Conservation (phyloP, 768 basidiomycete genomes). For the Lactifluus subvellereus region DNA sequence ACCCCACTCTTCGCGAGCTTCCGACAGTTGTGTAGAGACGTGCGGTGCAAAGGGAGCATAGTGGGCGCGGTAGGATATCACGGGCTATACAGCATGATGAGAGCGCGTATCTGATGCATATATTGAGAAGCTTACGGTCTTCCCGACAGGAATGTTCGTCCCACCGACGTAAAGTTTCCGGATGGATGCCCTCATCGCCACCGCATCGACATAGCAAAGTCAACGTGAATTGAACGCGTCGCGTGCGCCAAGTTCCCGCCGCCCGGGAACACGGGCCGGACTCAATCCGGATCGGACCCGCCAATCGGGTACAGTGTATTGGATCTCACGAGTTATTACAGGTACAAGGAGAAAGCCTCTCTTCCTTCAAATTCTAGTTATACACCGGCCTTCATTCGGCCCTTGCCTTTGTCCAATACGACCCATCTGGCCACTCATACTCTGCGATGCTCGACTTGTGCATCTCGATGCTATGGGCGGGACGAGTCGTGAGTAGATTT, state of each 20-base stretch:
- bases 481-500: not conserved
- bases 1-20: constrained; percentile 13
- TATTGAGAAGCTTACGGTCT: not conserved
- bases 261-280: no score
- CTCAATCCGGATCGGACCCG: no score
- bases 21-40: not conserved
- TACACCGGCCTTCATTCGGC: not conserved
- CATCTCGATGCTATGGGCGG: constrained; percentile 73
- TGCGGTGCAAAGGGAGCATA: constrained; percentile 16
- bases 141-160: not conserved
- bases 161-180: not conserved
- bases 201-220: no score
- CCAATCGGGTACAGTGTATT: not conserved
- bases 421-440: constrained; percentile 81
- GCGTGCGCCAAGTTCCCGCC: no score
- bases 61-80: constrained; percentile 5
- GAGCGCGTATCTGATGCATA: not conserved
- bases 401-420: constrained; percentile 57
- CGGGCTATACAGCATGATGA: not conserved
- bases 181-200: constrained; percentile 5
- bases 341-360: not conserved
- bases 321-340: not conserved
- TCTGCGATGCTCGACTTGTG: constrained; percentile 70
- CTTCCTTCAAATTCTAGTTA: not conserved
- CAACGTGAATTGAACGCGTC: no score